Base-by-base conservation (phyloP, 352 stramenopile species). In the Globisporangium uncinulatum region DNA sequence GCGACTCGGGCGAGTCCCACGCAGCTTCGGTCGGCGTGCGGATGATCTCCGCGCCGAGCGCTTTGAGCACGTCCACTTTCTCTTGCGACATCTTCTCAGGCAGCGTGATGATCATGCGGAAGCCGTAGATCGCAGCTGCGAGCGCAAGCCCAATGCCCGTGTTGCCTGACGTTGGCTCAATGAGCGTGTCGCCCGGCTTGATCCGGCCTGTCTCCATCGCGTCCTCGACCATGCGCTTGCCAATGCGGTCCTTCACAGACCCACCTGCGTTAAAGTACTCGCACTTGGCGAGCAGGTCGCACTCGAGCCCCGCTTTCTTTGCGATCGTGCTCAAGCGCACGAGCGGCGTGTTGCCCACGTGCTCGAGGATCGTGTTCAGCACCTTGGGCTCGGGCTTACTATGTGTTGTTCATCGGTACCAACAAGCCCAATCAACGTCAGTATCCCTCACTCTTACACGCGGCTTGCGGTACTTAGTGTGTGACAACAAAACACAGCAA, bases 131-230 rank as follows among this genome's bases (percentile, higher is more conserved):
- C 42, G 95, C 96, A n/a, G 95, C 92, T 4, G 96, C 92, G 55
- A 99, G 87, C 31, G 97, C 96, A 29, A 99, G 76, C 6, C 94
- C 96, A 54, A 99, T 99, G 73, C 74, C 94, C 21, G 97, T 99
- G 70, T 99, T 99, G 45, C 96, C 97, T n/a, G 85, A 97, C 14
- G 97, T 99, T 2, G 96, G 96, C 72, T 99, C 97, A 49, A 99
- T 97, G 20, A 99, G 69, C 34, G 91, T 98, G 62, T 98, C 91
- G 9, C 95, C 96, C 5, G 86, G 83, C 55, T 96, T 96, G 54
- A 99, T 97, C n/a, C 77, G 71, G 8, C 95, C 95, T 6, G 69
- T 69, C 11, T 73, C 70, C 69, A 99, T 95, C 14, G 96, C 94
- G 57, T 98, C 91, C 57, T 97, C 80, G 17, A 98, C 73, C 89